Evolutionary conservation across 2,329 filamentous ascomycete species (phyloP), one percentile per base, ranked within the genome.

Genomic region (Fusarium sp.): DNA sequence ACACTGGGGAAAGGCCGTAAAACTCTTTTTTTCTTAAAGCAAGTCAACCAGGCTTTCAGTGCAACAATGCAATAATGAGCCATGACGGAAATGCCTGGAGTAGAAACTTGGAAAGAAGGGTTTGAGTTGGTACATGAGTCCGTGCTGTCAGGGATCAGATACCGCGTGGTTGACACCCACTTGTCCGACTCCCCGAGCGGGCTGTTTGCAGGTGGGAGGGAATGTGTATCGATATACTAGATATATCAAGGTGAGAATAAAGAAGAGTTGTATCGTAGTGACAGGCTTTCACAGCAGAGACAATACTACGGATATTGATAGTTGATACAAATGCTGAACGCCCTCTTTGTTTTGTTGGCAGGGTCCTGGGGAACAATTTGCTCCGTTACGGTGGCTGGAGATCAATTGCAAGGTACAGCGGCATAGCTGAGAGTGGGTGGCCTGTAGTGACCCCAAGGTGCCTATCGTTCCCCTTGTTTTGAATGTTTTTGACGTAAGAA

Each of bases 351-450:
- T 26, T 42, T 21, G 21, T 10, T 17, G 10, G 23, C 24, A n/a
- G 19, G 44, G 21, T 32, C 28, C 14, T 32, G 14, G 34, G 43
- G 40, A 51, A 42, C 48, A 39, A 14, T 32, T 40, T 49, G 65
- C 45, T 51, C 17, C 44, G 23, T 42, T 24, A 38, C 23, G 34
- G 43, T 44, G 65, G 44, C 19, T 54, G 65, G 30, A 51, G 50
- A 68, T 66, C 55, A 57, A 42, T 65, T 68, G 21, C 59, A 47
- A 51, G 24, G 36, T 20, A 56, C 48, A 65, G 54, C 24, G 19
- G 28, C 53, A 54, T 21, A 61, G 57, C 34, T 36, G 42, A 10
- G 36, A 24, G 54, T 49, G 53, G 52, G 26, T 43, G 46, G 17
- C 15, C 19, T 45, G 39, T 34, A 64, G 43, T 24, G 36, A 43